Evolutionary conservation across 345 rosid species (phyloP), one percentile per base, ranked within the genome.

Genomic region (Eucalyptus lansdowneana): DNA sequence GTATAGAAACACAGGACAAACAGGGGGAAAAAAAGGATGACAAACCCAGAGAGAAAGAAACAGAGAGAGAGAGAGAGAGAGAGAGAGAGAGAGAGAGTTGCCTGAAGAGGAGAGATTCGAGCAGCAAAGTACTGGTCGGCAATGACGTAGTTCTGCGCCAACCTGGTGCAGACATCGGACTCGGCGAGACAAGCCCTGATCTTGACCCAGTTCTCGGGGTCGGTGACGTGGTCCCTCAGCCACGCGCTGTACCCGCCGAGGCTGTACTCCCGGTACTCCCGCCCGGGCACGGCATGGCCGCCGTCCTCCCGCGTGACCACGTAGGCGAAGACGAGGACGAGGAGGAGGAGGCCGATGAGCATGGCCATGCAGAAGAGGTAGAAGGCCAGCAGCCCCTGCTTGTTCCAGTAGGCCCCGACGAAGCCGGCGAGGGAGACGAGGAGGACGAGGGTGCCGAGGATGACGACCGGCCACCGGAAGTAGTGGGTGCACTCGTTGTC

Each of bases 311-410:
- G 94, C 56, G 99, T 97, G 89, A 97, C 98, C 19, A 95, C 93
- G 89, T 95, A 97, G 34, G 99, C 97, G 88, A 96, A 96, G 53
- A 97, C 92, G 19, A 96, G 92, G 90, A 97, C 90, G 65, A 94
- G 80, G 87, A 97, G 92, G 90, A 97, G 94, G 88, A 95, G 93
- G 10, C 81, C 94, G 85, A 97, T 97, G 86, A 97, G 94, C 88
- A 97, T 94, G 87, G 97, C 99, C 99, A 96, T 97, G 88, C 95
- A 94, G 60, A 98, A 96, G 53, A 97, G 96, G 88, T 97, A 97
- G 91, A 97, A 92, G 37, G 98, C 99, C 11, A 97, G 87, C 37
- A 97, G 94, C 27, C 97, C 94, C 88, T 96, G 97, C 91, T 95
- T 96, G 93, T 96, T 96, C 94, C 96, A 93, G 94, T 97, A 96